These are phyloP conservation scores for Solanum corneliomulleri DNA, from an alignment of 257 asterid genomes.

Conservation along the genomic window DNA sequence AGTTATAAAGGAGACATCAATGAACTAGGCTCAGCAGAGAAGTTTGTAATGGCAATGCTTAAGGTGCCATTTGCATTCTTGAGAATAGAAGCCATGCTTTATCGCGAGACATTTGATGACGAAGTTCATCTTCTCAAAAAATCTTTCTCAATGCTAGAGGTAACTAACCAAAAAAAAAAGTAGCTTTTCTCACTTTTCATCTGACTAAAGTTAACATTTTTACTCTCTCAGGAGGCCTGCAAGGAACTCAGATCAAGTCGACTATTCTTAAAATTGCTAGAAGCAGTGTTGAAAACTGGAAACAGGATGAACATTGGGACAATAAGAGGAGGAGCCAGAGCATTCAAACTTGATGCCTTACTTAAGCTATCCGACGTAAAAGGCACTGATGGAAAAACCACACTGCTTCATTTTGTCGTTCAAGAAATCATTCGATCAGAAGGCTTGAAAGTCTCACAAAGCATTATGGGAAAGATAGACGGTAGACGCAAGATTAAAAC, in stretches of 20 bases:
- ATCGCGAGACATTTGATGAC: conserved; percentile 73
- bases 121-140: conserved; percentile 76
- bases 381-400: conserved; percentile 87
- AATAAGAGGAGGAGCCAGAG: conserved; percentile 85
- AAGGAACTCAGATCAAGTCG: conserved; percentile 87
- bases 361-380: conserved; percentile 88
- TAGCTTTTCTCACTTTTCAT: not conserved
- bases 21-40: conserved; percentile 84
- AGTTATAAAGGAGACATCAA: conserved; percentile 55
- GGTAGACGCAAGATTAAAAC: conserved; percentile 23
- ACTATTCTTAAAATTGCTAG: conserved; percentile 77
- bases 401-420: conserved; percentile 91
- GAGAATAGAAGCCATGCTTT: conserved; percentile 87
- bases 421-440: conserved; percentile 84
- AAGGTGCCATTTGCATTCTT: conserved; percentile 64
- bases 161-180: not conserved
- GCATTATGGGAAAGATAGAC: conserved; percentile 90
- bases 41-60: conserved; percentile 63
- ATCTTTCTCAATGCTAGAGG: conserved; percentile 89
- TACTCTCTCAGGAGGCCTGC: conserved; percentile 65
- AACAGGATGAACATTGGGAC: conserved; percentile 94
- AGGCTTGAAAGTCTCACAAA: conserved; percentile 71
- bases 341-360: conserved; percentile 89
- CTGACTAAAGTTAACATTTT: not conserved
- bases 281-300: conserved; percentile 92